A percentile compares a stretch with the other conserved stretches of the same genome.
phyloP scores from a whole-genome alignment of 495 filamentous ascomycete species.

The Xylaria flabelliformis region DNA sequence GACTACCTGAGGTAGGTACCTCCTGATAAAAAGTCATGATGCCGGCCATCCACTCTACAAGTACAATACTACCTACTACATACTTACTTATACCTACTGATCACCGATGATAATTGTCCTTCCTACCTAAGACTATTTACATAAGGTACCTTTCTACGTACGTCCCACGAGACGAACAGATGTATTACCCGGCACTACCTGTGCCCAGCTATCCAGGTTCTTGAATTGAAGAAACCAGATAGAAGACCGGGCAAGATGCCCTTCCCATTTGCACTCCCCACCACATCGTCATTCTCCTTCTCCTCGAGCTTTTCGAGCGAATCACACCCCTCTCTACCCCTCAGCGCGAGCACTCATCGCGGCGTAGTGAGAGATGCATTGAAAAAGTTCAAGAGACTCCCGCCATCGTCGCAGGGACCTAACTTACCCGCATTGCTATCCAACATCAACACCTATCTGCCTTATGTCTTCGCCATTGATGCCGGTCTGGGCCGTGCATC shows the following conservation, averaged over 20 bases:
- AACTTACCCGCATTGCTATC: constrained; percentile 72
- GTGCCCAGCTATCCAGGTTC: not conserved
- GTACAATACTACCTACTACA: no score
- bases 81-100: not conserved
- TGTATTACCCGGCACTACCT: not conserved
- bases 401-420: constrained; percentile 66
- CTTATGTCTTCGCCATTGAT: constrained; percentile 78
- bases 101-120: not conserved
- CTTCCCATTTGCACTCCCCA: constrained; percentile 81
- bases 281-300: constrained; percentile 82
- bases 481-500: constrained; percentile 63
- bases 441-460: constrained; percentile 74
- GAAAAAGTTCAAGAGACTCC: constrained; percentile 82
- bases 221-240: not conserved
- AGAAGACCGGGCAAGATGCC: constrained; percentile 66
- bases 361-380: constrained; percentile 77
- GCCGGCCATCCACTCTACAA: no score
- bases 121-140: not conserved
- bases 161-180: not conserved
- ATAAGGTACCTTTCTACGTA: no score
- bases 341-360: constrained; percentile 76
- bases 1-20: not conserved
- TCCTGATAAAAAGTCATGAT: not conserved
- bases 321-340: constrained; percentile 83
- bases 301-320: constrained; percentile 70